These are phyloP conservation scores for Rhodotorula glutinis DNA, from an alignment of 1,284 basidiomycete species.

Conservation along the genomic window DNA sequence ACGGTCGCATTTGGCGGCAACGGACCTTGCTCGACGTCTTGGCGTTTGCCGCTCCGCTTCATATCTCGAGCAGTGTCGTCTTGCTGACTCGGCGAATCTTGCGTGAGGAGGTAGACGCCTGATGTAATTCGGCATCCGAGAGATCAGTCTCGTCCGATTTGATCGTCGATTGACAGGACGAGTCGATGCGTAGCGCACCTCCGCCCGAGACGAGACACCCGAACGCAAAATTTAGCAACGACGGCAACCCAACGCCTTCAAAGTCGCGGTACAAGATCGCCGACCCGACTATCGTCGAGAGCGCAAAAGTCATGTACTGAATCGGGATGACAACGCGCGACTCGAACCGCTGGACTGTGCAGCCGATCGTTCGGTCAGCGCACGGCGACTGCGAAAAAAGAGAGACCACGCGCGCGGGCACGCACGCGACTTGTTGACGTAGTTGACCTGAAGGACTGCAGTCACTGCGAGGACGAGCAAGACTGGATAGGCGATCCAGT, in stretches of 20 bases:
- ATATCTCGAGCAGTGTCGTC: too few relatives aligned
- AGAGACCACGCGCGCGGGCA: constrained; percentile 10
- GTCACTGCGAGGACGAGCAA: constrained; percentile 68
- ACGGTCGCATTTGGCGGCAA: background rate
- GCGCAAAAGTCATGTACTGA: constrained; percentile 78
- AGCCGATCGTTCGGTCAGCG: background rate
- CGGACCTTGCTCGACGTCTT: too few relatives aligned
- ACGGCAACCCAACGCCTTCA: constrained; percentile 51
- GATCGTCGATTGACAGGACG: too few relatives aligned
- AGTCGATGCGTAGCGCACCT: too few relatives aligned
- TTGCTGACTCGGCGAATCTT: constrained; percentile 4
- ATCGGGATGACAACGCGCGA: constrained; percentile 86
- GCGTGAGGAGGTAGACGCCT: constrained; percentile 34
- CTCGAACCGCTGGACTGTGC: constrained; percentile 75
- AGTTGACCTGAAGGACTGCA: constrained; percentile 83
- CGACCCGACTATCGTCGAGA: constrained; percentile 84
- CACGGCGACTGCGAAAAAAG: too few relatives aligned
- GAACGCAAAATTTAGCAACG: constrained; percentile 47
- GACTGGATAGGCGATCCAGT: constrained; percentile 45
- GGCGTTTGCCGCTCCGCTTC: too few relatives aligned
- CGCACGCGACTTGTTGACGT: constrained; percentile 64
- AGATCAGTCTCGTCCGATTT: too few relatives aligned
- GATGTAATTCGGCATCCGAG: background rate
- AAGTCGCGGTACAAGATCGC: constrained; percentile 94
- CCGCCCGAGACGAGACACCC: constrained; percentile 47